phyloP scores from a whole-genome alignment of 1,139 yeast genomes.

The Pneumocystis sp. region DNA sequence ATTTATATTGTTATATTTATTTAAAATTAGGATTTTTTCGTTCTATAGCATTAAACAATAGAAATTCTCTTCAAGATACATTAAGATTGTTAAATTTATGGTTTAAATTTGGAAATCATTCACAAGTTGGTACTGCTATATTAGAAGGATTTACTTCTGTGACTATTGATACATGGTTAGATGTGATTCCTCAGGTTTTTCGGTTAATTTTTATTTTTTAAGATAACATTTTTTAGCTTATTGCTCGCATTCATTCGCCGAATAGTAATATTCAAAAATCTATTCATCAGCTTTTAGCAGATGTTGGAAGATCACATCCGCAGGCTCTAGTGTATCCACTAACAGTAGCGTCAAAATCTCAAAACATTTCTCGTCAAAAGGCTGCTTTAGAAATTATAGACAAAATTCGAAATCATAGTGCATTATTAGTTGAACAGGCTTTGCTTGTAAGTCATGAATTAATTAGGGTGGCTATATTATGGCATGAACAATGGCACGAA shows the following conservation, averaged over 20 bases:
- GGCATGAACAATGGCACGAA: slow-evolving; percentile 99
- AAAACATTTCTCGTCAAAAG: slow-evolving; percentile 70
- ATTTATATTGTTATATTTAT: neutral
- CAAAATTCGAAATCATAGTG: slow-evolving; percentile 78
- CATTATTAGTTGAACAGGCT: slow-evolving; percentile 76
- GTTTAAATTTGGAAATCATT: slow-evolving; percentile 89
- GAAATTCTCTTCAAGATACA: slow-evolving; percentile 85
- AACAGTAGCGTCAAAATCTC: slow-evolving; percentile 92
- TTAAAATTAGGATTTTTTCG: slow-evolving; percentile 74
- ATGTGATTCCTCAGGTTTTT: slow-evolving; percentile 65
- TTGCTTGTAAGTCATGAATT: slow-evolving; percentile 87
- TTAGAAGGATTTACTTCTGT: slow-evolving; percentile 83
- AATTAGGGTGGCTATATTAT: slow-evolving; percentile 83
- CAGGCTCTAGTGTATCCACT: slow-evolving; percentile 92
- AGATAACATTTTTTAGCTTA: slow-evolving; percentile 28
- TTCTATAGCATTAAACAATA: slow-evolving; percentile 73
- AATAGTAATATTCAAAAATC: slow-evolving; percentile 71
- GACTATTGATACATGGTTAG: slow-evolving; percentile 84
- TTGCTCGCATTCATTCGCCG: slow-evolving; percentile 92
- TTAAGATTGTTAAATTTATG: slow-evolving; percentile 77
- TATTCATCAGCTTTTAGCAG: slow-evolving; percentile 64
- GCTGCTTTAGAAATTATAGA: slow-evolving; percentile 89
- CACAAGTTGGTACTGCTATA: slow-evolving; percentile 84
- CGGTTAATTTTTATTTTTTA: neutral
- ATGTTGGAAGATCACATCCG: slow-evolving; percentile 88